Evolutionary conservation across 2,329 filamentous ascomycete genomes (phyloP), one percentile per base, ranked within the genome.

Genomic region (Akanthomyces lecanii): DNA sequence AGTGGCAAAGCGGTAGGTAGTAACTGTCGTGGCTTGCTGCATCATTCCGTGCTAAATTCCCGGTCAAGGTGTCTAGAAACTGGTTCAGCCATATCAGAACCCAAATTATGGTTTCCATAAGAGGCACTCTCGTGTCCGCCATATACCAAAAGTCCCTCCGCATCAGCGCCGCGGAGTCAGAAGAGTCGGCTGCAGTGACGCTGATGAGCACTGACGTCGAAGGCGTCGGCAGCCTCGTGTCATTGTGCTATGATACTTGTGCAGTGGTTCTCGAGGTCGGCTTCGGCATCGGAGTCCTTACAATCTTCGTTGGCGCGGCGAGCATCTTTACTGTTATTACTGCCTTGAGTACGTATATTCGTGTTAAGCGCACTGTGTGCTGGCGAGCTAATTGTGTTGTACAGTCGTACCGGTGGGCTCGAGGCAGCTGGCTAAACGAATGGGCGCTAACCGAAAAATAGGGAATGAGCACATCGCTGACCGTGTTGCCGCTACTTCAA

Each of bases 381-480:
- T 6, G 28, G 4, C 4, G 28, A 30, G 28, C 28, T 30, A 30
- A 30, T 30, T 30, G 28, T 5, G 28, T 4, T 30, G 28, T 40
- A 5, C 5, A 62, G 60, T 56, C 11, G 21, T 51, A 3, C 33
- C 52, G 1, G 30, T 56, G 7, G n/a, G 16, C 7, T 47, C 44
- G 1, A 21, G 14, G 8, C 28, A 42, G 3, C 50, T 62, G 21
- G 33, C 33, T 4, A 51, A 28, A n/a, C n/a, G 18, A 5, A 56
- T 57, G 33, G 23, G 28, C 3, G 10, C 21, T 5, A 30, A 44
- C 7, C n/a, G 60, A 6, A 55, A 50, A 25, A 10, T 5, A 30
- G 57, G 60, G 52, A 62, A 62, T 25, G 60, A 57, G 18, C 44
- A 56, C 8, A 62, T 57, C 3, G 42, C 40, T 10, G 38, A 55